These are phyloP conservation scores for Trichoderma endophyticum DNA, from an alignment of 2,329 filamentous ascomycete genomes.

Conservation along the genomic window DNA sequence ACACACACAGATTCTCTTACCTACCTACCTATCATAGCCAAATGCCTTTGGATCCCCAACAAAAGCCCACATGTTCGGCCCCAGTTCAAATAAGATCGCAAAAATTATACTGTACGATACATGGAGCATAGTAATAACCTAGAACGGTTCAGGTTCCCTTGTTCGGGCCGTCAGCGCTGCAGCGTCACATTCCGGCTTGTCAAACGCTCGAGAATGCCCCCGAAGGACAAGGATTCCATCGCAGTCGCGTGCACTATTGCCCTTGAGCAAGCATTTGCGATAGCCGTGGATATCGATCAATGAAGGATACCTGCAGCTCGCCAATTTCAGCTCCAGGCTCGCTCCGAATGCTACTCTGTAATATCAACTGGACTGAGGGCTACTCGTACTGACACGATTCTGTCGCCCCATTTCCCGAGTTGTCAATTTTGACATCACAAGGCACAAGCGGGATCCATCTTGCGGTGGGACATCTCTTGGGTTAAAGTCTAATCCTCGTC, in stretches of 20 bases:
- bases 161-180: background rate
- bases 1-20: background rate
- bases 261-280: background rate
- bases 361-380: background rate
- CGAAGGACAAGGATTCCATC: background rate
- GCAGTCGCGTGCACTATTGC: slow-evolving; percentile 3
- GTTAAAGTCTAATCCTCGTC: background rate
- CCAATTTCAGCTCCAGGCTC: background rate
- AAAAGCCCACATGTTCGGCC: background rate
- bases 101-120: background rate
- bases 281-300: background rate
- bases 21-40: background rate
- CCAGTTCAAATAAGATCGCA: background rate
- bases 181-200: background rate
- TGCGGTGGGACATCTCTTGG: background rate
- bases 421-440: slow-evolving; percentile 13
- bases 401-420: background rate
- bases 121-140: background rate
- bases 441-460: slow-evolving; percentile 4
- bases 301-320: background rate
- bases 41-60: background rate
- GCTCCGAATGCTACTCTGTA: background rate
- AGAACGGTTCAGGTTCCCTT: background rate
- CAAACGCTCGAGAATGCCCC: slow-evolving; percentile 1
- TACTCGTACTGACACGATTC: background rate